These are phyloP conservation scores for Leishmania mexicana DNA, from an alignment of 208 protist genomes.

Conservation along the genomic window DNA sequence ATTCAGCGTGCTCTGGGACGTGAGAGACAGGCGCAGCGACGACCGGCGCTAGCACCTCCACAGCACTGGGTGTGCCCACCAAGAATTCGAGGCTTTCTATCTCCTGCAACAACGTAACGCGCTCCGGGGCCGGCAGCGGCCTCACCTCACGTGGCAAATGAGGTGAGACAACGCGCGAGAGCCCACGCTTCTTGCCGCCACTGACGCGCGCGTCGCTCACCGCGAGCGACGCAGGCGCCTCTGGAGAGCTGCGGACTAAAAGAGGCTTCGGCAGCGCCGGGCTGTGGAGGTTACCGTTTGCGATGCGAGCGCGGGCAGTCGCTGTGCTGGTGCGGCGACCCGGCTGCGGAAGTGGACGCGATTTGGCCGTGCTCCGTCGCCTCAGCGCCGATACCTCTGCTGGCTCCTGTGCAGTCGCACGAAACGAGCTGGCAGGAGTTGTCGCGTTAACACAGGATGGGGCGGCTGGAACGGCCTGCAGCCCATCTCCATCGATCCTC, in stretches of 20 bases:
- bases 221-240: neutral
- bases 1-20: neutral
- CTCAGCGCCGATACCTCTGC: neutral
- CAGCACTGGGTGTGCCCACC: slow-evolving; percentile 24
- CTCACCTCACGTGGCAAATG: slow-evolving; percentile 25
- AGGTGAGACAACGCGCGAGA: slow-evolving; percentile 17
- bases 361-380: neutral
- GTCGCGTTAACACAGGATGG: neutral
- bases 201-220: neutral
- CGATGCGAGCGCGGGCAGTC: neutral
- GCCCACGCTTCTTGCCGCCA: neutral
- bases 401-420: neutral
- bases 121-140: slow-evolving; percentile 24
- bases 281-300: neutral
- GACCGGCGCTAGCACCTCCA: slow-evolving; percentile 39
- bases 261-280: neutral
- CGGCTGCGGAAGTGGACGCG: neutral
- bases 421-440: neutral
- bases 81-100: slow-evolving; percentile 45
- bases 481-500: neutral
- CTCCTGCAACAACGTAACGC: slow-evolving; percentile 42
- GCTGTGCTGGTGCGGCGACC: neutral
- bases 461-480: neutral
- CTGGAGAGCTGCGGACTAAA: neutral
- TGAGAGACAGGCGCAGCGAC: neutral